Base-by-base conservation (phyloP, 129 eudicot genomes). In the Ambrosia artemisiifolia region DNA sequence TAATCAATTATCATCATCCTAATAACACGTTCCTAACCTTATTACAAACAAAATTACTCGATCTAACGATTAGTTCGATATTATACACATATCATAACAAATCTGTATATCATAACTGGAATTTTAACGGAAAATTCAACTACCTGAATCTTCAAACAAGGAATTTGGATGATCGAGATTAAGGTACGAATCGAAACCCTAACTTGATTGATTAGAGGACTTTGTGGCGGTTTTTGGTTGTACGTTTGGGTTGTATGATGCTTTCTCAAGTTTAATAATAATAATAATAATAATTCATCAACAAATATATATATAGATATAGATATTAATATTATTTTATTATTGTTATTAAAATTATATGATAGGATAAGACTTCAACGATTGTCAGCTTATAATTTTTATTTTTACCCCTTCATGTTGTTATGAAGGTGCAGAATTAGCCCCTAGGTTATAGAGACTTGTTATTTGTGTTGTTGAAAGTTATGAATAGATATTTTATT, bases 201-300 rank as follows among this genome's bases (percentile, higher is more conserved):
- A 74, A 79, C 47, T 67, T 63, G 78, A 79, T 79, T 63, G 49
- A 19, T 24, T 24, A 24, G 28, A 51, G 19, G 64, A 67, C 49
- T 20, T 62, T 70, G 28, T 18, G 32, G 75, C 71, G 62, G 70
- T 51, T 47, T 60, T 78, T 64, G 73, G 64, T 47, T 67, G 47
- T 56, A 65, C 74, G 63, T 57, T 11, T 47, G 79, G 68, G 79
- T 56, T 72, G 36, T 66, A 59, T 19, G 63, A 76, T 59, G 67
- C 56, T 55, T 59, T 68, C 81, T 49, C 42, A 33, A 34, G 55
- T 65, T 79, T 61, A 79, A 67, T 24, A 24, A 24, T 24, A 24
- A 67, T 24, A 24, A 24, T 24, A 24, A 24, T 24, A 24, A 24
- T 79, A 47, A 79, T 79, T 57, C 65, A 61, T 49, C 77, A 30